A percentile compares a stretch with the other conserved stretches of the same genome.
These are phyloP conservation scores for Pinus albicaulis DNA, from an alignment of 75 land plant species.

Conservation along the genomic window DNA sequence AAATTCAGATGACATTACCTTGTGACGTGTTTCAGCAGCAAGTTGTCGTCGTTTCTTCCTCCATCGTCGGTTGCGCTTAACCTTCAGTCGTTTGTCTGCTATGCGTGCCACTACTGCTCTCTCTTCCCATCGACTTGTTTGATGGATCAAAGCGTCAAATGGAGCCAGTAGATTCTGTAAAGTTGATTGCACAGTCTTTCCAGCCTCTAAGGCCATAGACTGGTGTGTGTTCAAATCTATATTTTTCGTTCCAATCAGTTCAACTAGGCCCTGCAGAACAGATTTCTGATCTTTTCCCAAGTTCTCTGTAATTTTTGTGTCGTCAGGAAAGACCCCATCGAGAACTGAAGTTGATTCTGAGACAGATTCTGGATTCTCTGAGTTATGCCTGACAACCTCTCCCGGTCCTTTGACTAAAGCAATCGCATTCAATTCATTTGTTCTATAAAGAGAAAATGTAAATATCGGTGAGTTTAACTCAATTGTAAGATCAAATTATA, in stretches of 20 bases:
- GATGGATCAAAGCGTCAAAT: conserved; percentile 33
- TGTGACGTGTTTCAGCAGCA: conserved; percentile 53
- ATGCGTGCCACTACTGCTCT: conserved; percentile 59
- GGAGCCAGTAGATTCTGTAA: conserved; percentile 45
- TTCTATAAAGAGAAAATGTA: conserved; percentile 17
- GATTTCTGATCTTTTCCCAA: background rate
- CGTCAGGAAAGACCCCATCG: conserved; percentile 1
- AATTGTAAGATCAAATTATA: background rate
- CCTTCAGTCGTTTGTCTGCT: conserved; percentile 50
- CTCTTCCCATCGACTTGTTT: conserved; percentile 70
- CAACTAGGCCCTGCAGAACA: background rate
- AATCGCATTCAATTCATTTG: conserved; percentile 43
- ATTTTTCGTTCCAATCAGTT: conserved; percentile 25
- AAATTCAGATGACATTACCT: conserved; percentile 31
- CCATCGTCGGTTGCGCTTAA: conserved; percentile 76
- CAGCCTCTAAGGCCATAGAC: conserved; percentile 46
- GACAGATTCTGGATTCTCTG: background rate
- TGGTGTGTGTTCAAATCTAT: conserved; percentile 36
- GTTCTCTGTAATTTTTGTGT: conserved; percentile 1
- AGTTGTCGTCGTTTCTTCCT: conserved; percentile 70
- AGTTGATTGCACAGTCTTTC: conserved; percentile 37
- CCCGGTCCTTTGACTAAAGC: conserved; percentile 17
- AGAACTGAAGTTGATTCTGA: background rate
- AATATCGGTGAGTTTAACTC: background rate
- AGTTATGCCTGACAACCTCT: background rate